Conservation (phyloP, 1,139 yeast genomes). For the Kluyveromyces marxianus region DNA sequence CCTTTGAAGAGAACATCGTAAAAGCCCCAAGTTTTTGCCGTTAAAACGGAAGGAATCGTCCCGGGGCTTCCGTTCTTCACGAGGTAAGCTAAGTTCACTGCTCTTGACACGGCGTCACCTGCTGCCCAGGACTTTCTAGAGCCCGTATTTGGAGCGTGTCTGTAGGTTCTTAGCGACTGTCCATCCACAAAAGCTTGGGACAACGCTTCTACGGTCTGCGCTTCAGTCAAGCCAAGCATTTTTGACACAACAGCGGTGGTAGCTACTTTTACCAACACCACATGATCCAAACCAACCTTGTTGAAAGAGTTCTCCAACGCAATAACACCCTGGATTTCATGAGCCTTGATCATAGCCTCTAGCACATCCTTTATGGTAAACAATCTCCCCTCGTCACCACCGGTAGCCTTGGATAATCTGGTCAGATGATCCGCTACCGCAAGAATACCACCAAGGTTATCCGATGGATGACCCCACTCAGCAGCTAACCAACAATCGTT, state of each 20-base stretch:
- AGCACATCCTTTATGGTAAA: conserved; percentile 44
- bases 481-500: conserved; percentile 61
- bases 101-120: conserved; percentile 55
- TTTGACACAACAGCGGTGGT: conserved; percentile 53
- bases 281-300: conserved; percentile 54
- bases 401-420: conserved; percentile 38
- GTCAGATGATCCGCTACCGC: conserved; percentile 53
- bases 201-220: conserved; percentile 47
- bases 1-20: conserved; percentile 52
- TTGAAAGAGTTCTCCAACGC: conserved; percentile 55
- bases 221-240: conserved; percentile 41
- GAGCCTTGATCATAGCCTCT: conserved; percentile 52
- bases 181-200: conserved; percentile 59
- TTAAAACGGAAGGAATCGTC: conserved; percentile 44
- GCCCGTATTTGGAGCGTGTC: conserved; percentile 59
- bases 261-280: conserved; percentile 51
- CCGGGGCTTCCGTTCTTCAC: conserved; percentile 49
- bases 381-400: conserved; percentile 33
- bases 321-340: conserved; percentile 51
- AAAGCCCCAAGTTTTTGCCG: conserved; percentile 55
- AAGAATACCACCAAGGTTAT: conserved; percentile 49
- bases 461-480: conserved; percentile 62
- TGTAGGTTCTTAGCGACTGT: conserved; percentile 48
- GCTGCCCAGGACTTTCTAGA: conserved; percentile 63
- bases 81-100: conserved; percentile 46